Evolutionary conservation across 441 rosid species (phyloP), one percentile per base, ranked within the genome.

Genomic region (Arabidopsis lyrata): DNA sequence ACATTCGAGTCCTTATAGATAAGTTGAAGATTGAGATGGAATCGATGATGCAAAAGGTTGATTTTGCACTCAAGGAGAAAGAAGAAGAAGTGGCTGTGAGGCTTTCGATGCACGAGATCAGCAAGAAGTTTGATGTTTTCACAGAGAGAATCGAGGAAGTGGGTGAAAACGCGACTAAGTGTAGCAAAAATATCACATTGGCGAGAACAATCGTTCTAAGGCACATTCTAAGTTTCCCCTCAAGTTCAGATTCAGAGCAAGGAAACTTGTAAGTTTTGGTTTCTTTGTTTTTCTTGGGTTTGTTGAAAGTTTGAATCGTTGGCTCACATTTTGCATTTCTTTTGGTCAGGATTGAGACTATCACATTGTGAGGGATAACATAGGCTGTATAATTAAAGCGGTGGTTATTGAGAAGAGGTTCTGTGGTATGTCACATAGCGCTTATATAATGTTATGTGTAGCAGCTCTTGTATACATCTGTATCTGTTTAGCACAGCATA

Each of bases 171-270:
- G 86, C 94, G 4, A 74, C 80, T 18, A 83, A 75, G 76, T 87
- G 94, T 70, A 80, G 88, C 82, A 76, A 76, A 55, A 66, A 83
- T 32, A 78, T 87, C 63, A 83, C 81, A 57, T 72, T 34, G 84
- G 91, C 94, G 1, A 85, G 94, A 79, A 81, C 87, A 0, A 78
- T 85, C 48, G 80, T 89, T 72, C 67, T 83, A 67, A 85, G 78
- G 49, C 85, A 70, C 58, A 85, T 89, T 63, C 80, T 82, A 8
- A 80, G 66, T 32, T 79, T 75, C 32, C 77, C 84, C 4, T 36
- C 73, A 52, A 38, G 68, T 41, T 74, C 79, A 61, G 71, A 70
- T 6, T 66, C 76, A 79, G 83, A 77, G 57, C 81, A 61, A 66
- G 75, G 77, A 24, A 73, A 77, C 57, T 29, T 73, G 78, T 75